phyloP scores from a whole-genome alignment of 2,329 filamentous ascomycete genomes.

The Aspergillus piperis region DNA sequence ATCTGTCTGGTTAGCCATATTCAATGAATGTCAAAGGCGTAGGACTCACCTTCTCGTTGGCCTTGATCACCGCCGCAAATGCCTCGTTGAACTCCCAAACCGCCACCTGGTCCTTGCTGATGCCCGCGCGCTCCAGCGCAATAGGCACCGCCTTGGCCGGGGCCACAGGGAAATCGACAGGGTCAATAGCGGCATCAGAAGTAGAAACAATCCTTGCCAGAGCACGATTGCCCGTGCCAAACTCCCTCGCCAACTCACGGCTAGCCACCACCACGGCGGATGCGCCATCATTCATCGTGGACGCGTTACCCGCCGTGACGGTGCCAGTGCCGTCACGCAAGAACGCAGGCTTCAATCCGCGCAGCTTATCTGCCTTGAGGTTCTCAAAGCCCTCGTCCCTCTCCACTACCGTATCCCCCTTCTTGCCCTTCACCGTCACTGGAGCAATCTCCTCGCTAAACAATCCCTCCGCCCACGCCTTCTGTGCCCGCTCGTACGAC shows the following conservation, averaged over 20 bases:
- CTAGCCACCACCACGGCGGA: constrained; percentile 84
- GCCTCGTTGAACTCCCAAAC: constrained; percentile 99
- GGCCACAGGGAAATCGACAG: constrained; percentile 92
- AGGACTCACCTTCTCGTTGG: constrained; percentile 74
- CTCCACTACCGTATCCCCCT: constrained; percentile 76
- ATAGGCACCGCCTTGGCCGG: constrained; percentile 90
- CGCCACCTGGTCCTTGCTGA: constrained; percentile 86
- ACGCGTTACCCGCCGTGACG: constrained; percentile 92
- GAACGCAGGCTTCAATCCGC: constrained; percentile 87
- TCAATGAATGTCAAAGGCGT: not conserved
- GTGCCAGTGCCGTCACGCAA: constrained; percentile 81
- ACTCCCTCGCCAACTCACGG: constrained; percentile 76
- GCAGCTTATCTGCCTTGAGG: constrained; percentile 81
- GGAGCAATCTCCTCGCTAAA: constrained; percentile 90
- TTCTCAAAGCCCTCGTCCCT: constrained; percentile 89
- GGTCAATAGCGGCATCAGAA: constrained; percentile 85
- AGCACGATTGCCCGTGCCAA: constrained; percentile 74
- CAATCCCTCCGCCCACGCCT: constrained; percentile 77
- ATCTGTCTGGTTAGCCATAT: constrained; percentile 55
- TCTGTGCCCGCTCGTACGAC: constrained; percentile 86
- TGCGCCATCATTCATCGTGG: constrained; percentile 91
- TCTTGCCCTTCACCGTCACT: constrained; percentile 80
- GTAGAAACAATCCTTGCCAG: constrained; percentile 83
- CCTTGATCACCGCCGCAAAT: constrained; percentile 92
- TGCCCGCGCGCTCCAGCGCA: constrained; percentile 82